phyloP scores from a whole-genome alignment of 2,329 filamentous ascomycete species.

The Hypoxylon sp. region DNA sequence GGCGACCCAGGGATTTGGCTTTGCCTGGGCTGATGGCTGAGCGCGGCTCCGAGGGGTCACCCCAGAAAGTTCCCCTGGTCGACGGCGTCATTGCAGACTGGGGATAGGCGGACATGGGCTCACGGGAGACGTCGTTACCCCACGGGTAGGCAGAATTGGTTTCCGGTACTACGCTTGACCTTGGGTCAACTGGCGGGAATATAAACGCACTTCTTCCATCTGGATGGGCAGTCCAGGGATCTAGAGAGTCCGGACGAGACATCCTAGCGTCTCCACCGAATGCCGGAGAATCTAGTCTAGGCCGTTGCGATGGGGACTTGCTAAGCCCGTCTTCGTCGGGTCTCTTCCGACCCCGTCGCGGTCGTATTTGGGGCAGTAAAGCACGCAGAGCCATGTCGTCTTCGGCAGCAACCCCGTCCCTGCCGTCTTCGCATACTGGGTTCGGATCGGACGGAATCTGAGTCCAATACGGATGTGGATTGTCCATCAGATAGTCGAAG shows the following conservation, averaged over 20 bases:
- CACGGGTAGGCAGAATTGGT: slow-evolving; percentile 56
- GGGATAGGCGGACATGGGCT: slow-evolving; percentile 76
- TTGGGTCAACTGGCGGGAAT: slow-evolving; percentile 55
- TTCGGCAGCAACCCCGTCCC: slow-evolving; percentile 85
- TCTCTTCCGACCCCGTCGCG: slow-evolving; percentile 71
- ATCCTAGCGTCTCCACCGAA: slow-evolving; percentile 54
- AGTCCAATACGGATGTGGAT: slow-evolving; percentile 82
- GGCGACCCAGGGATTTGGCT: slow-evolving; percentile 63
- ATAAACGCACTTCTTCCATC: slow-evolving; percentile 54
- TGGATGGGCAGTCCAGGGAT: slow-evolving; percentile 63
- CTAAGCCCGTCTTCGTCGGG: slow-evolving; percentile 69
- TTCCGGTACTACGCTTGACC: slow-evolving; percentile 52
- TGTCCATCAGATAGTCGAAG: slow-evolving; percentile 87
- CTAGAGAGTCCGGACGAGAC: slow-evolving; percentile 64
- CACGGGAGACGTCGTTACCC: slow-evolving; percentile 66
- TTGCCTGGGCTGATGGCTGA: slow-evolving; percentile 79
- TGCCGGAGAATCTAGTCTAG: slow-evolving; percentile 65
- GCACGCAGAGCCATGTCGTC: slow-evolving; percentile 90
- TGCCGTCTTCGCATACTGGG: slow-evolving; percentile 71
- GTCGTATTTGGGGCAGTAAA: slow-evolving; percentile 80
- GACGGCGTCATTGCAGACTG: slow-evolving; percentile 81
- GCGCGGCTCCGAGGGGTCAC: slow-evolving; percentile 71
- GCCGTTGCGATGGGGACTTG: slow-evolving; percentile 68
- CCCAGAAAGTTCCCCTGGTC: slow-evolving; percentile 65
- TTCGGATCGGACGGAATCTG: slow-evolving; percentile 75